phyloP scores from a whole-genome alignment of 768 basidiomycete species.

The Roridomyces roridus region DNA sequence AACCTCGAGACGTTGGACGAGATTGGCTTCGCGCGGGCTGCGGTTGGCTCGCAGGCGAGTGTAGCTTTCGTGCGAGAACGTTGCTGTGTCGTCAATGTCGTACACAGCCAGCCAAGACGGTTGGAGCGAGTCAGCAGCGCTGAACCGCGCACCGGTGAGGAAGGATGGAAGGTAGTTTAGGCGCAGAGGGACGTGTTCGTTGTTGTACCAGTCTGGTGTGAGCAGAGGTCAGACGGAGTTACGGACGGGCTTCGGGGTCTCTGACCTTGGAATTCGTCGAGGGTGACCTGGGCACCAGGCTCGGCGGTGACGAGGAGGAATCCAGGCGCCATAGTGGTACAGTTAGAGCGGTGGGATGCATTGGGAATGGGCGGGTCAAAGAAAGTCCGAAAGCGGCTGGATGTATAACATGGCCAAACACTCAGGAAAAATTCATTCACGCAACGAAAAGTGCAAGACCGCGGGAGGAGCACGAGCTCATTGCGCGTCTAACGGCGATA shows the following conservation, averaged over 20 bases:
- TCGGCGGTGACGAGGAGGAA: slow-evolving; percentile 58
- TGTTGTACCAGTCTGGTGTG: slow-evolving; percentile 59
- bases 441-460: slow-evolving; percentile 50
- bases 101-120: slow-evolving; percentile 59
- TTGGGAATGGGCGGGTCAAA: background rate
- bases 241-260: background rate
- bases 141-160: slow-evolving; percentile 54
- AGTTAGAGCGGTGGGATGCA: background rate
- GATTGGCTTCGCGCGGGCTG: slow-evolving; percentile 47
- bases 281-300: slow-evolving; percentile 45
- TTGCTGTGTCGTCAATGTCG: slow-evolving; percentile 48
- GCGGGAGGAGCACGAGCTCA: slow-evolving; percentile 79
- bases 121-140: slow-evolving; percentile 38
- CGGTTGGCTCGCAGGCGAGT: slow-evolving; percentile 50
- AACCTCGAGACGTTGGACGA: slow-evolving; percentile 47
- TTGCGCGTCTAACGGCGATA: slow-evolving; percentile 92
- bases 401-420: no score
- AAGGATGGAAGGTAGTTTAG: slow-evolving; percentile 52
- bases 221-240: background rate
- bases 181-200: slow-evolving; percentile 60
- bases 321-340: slow-evolving; percentile 42
- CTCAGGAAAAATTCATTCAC: background rate
- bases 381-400: background rate
- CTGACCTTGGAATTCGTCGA: slow-evolving; percentile 57
- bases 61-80: slow-evolving; percentile 49